Conservation (phyloP, 2,329 filamentous ascomycete species). For the Cercospora zeae-maydis region DNA sequence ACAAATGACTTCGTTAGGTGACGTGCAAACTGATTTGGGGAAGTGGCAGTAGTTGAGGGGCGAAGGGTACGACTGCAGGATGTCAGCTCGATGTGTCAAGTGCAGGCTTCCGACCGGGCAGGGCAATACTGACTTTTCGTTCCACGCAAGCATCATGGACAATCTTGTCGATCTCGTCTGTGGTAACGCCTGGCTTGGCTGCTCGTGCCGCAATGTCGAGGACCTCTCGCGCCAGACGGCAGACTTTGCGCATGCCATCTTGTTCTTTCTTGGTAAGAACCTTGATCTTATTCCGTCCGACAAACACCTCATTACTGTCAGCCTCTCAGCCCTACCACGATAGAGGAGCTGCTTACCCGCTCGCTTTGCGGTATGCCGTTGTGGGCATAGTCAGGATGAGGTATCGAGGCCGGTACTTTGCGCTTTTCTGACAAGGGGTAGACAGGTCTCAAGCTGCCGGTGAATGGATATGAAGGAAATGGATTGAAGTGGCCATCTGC, state of each 20-base stretch:
- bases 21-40: constrained; percentile 97
- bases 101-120: not conserved
- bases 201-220: constrained; percentile 85
- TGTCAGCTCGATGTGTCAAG: constrained; percentile 6
- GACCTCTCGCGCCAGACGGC: constrained; percentile 80
- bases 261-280: constrained; percentile 76
- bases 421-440: constrained; percentile 64
- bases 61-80: constrained; percentile 78
- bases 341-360: constrained; percentile 54
- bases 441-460: constrained; percentile 76
- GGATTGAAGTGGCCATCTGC: constrained; percentile 87
- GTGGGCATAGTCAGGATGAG: constrained; percentile 79
- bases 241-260: constrained; percentile 90
- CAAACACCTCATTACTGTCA: constrained; percentile 42
- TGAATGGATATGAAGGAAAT: constrained; percentile 81
- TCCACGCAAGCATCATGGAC: constrained; percentile 94
- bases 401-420: constrained; percentile 73
- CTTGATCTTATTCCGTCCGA: constrained; percentile 73
- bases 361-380: constrained; percentile 72
- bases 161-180: constrained; percentile 89
- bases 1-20: constrained; percentile 94
- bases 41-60: constrained; percentile 94
- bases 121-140: constrained; percentile 65
- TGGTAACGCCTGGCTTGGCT: constrained; percentile 85
- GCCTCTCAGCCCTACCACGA: not conserved